Base-by-base conservation (phyloP, 371 early-diverging fungal genomes). In the Mortierella sp. region DNA sequence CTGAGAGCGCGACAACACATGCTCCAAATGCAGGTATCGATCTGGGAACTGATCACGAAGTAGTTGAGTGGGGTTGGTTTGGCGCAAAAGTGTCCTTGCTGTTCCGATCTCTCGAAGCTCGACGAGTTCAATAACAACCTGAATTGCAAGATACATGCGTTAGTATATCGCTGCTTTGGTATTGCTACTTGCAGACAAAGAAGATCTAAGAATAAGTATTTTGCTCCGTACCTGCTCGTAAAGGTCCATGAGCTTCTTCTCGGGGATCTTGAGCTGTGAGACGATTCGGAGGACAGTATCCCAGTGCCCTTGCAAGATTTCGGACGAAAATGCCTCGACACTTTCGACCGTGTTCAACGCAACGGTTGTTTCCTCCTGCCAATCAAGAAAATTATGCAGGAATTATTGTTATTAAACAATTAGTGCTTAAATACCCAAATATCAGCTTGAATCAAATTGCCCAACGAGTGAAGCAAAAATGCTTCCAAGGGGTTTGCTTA, bases 281-380 rank as follows among this genome's bases (percentile, higher is more conserved):
- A 95, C 90, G 24, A 94, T 94, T n/a, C 91, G 89, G 38, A 98
- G 90, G 0, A 98, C 97, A 24, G 87, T 86, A 78, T 98, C 98
- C 98, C 99, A 98, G 54, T 91, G 89, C 0, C 98, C 99, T 71
- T 93, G 90, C 34, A 90, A 73, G 50, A 98, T 95, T 70, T 96
- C 94, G 72, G 92, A 82, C 14, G 91, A 87, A 77, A 98, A 97
- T 10, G 84, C 72, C 31, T 92, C 93, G 10, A 94, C 84, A 75
- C 92, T 94, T 74, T 97, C 98, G 8, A 98, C 95, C 0, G 97
- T 94, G 87, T 97, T 97, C 11, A 98, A 84, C 1, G 91, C 88
- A 9, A 96, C 89, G 1, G 92, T 90, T 0, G 96, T 92, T 88
- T 98, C 99, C 72, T 94, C 94, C 93, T 97, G 80, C 45, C 11